phyloP scores from a whole-genome alignment of 768 basidiomycete genomes.

The Sarcomyxa edulis region DNA sequence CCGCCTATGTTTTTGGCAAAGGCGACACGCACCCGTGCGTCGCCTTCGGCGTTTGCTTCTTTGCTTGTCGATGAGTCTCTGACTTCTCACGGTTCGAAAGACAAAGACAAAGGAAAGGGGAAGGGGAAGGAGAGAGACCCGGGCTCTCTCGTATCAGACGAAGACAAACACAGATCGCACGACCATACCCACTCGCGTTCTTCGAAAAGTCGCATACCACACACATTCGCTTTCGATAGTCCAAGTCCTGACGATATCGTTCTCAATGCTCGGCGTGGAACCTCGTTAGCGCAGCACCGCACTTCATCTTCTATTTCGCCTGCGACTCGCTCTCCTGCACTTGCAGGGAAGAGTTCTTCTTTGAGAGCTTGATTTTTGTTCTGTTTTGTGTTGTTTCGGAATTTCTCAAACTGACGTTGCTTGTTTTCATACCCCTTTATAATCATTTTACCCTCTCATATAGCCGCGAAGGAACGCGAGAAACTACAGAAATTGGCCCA shows the following conservation, averaged over 20 bases:
- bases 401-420: too few species aligned
- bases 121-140: conserved; percentile 21
- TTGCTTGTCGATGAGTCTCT: conserved; percentile 56
- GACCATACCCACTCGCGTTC: conserved; percentile 23
- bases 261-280: conserved; percentile 72
- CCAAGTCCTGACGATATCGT: conserved; percentile 94
- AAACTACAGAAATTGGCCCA: conserved; percentile 58
- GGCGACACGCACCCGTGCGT: conserved; percentile 56
- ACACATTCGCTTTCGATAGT: conserved; percentile 64
- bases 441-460: too few species aligned
- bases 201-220: conserved; percentile 28
- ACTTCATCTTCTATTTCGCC: conserved; percentile 17
- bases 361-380: too few species aligned
- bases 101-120: conserved; percentile 20
- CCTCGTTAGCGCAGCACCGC: conserved; percentile 38
- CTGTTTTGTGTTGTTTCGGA: too few species aligned
- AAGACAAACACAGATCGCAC: conserved; percentile 16
- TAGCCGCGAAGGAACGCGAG: conserved; percentile 79
- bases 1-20: conserved; percentile 58
- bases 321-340: conserved; percentile 7
- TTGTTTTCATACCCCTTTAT: too few species aligned
- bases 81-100: conserved; percentile 30
- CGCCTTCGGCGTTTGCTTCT: conserved; percentile 74
- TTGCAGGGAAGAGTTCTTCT: conserved; percentile 13
- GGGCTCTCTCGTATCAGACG: conserved; percentile 3